Percentiles rank a stretch among this genome's conserved stretches.
Evolutionary conservation across 106 monocot genomes (phyloP).

Genomic region (Apostasia ramifera): DNA sequence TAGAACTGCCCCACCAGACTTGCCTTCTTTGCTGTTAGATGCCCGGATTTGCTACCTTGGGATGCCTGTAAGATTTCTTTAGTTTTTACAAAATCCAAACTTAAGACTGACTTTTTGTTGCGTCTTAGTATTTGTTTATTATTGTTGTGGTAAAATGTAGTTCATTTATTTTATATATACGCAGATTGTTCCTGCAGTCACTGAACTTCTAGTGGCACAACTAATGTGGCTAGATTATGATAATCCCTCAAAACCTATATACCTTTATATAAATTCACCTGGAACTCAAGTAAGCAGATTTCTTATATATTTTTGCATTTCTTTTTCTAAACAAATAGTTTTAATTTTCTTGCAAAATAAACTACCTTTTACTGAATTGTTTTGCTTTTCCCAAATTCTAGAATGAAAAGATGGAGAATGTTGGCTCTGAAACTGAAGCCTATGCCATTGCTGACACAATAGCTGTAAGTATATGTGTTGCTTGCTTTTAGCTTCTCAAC

Average conservation of each 20-base stretch:
- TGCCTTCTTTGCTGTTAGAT: constrained; percentile 90
- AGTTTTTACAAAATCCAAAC: neutral
- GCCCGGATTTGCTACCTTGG: constrained; percentile 84
- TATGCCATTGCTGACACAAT: constrained; percentile 88
- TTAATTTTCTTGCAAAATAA: neutral
- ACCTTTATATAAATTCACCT: constrained; percentile 85
- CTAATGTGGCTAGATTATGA: constrained; percentile 93
- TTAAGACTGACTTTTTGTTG: neutral
- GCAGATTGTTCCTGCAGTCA: constrained; percentile 91
- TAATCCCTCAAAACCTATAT: constrained; percentile 81
- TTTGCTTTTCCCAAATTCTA: constrained; percentile 14
- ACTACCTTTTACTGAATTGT: neutral
- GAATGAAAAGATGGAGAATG: constrained; percentile 81
- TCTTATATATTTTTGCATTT: neutral
- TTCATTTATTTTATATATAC: constrained; percentile 1
- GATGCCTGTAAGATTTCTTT: constrained; percentile 67
- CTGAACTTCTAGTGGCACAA: constrained; percentile 87
- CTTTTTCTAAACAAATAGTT: neutral
- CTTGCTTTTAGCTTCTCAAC: neutral
- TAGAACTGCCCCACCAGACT: constrained; percentile 83
- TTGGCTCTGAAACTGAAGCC: constrained; percentile 92
- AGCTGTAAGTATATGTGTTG: constrained; percentile 44
- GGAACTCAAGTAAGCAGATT: constrained; percentile 57
- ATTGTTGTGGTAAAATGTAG: neutral
- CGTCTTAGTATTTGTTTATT: neutral